Conservation (phyloP, 1,139 yeast species). For the Yamadazyma blattariae region DNA sequence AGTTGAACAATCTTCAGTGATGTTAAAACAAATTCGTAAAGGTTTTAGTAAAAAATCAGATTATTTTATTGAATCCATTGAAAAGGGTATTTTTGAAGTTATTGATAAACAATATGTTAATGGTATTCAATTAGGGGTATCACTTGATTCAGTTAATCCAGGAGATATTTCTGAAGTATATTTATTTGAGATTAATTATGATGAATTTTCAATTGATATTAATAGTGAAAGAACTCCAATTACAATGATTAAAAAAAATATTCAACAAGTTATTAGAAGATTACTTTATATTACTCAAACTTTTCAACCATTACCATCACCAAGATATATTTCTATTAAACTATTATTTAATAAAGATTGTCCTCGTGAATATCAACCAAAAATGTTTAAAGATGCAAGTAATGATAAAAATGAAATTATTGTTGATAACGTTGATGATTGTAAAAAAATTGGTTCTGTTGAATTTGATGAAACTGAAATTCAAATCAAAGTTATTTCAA, state of each 20-base stretch:
- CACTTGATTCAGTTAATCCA: constrained; percentile 36
- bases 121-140: constrained; percentile 45
- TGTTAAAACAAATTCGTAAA: not conserved
- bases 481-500: constrained; percentile 1
- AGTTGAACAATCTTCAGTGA: not conserved
- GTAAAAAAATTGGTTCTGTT: not conserved
- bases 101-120: constrained; percentile 37
- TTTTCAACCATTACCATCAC: constrained; percentile 45
- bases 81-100: constrained; percentile 45
- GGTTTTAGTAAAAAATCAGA: constrained; percentile 1
- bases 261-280: constrained; percentile 41
- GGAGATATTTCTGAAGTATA: constrained; percentile 45
- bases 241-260: constrained; percentile 18
- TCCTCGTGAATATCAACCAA: constrained; percentile 48
- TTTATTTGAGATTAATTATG: constrained; percentile 44
- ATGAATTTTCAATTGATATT: constrained; percentile 1
- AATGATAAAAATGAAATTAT: not conserved
- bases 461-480: not conserved
- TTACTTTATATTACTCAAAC: constrained; percentile 53
- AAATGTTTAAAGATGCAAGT: constrained; percentile 34
- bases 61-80: constrained; percentile 33
- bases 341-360: constrained; percentile 46
- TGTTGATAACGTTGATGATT: not conserved
- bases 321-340: constrained; percentile 27
- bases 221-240: not conserved